Conservation (phyloP, 176 grass and related monocot species). For the Coix lacrymajobi region DNA sequence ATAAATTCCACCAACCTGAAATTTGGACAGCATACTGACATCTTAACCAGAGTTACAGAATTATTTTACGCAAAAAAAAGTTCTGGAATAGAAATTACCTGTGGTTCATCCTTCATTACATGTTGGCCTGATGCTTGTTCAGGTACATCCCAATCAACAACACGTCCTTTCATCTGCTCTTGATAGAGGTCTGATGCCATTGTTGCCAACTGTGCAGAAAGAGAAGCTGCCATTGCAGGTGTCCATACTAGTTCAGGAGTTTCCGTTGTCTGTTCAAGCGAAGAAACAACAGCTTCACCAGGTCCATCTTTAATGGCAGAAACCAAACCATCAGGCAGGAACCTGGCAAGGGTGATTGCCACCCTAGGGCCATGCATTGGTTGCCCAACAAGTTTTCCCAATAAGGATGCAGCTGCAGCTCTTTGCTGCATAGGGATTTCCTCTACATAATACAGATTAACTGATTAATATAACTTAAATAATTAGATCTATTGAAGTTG, state of each 20-base stretch:
- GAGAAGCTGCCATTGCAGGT: constrained; percentile 94
- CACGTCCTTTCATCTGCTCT: constrained; percentile 91
- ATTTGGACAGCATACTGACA: constrained; percentile 33
- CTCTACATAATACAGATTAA: constrained; percentile 51
- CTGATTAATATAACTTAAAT: constrained; percentile 18
- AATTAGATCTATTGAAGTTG: constrained; percentile 10
- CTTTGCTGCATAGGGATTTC: constrained; percentile 94
- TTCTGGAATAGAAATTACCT: constrained; percentile 51
- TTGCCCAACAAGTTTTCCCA: constrained; percentile 90
- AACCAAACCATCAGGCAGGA: constrained; percentile 94
- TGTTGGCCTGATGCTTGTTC: constrained; percentile 94
- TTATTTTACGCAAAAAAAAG: not conserved
- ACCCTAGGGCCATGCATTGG: constrained; percentile 99
- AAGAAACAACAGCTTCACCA: constrained; percentile 84
- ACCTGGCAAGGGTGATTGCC: constrained; percentile 84
- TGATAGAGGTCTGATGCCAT: constrained; percentile 94
- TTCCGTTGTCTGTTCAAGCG: constrained; percentile 95
- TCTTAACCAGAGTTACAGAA: constrained; percentile 18
- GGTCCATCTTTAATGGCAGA: constrained; percentile 92
- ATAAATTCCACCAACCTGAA: constrained; percentile 98
- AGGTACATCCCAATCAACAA: constrained; percentile 98
- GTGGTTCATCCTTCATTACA: constrained; percentile 99
- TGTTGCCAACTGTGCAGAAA: constrained; percentile 88
- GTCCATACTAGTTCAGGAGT: constrained; percentile 99
- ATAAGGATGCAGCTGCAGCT: constrained; percentile 85